Evolutionary conservation across 805 yeast species (phyloP), one percentile per base, ranked within the genome.

Genomic region (Saccharomyces paradoxus): DNA sequence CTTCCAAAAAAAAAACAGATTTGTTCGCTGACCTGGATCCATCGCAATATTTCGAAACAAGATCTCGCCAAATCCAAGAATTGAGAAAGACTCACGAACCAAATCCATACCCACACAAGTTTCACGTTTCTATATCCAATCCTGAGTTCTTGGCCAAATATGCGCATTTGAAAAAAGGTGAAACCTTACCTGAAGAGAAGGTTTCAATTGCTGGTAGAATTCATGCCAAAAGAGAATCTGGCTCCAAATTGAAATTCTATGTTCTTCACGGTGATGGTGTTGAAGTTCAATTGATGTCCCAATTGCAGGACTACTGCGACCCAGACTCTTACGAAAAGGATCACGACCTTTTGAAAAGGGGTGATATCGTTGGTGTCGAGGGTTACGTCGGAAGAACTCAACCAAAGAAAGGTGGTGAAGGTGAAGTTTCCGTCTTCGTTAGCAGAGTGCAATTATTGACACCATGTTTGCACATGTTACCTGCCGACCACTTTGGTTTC

Each of bases 351-450:
- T 78, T 92, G 69, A 87, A 92, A 78, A 87, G 99, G 81, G 99
- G 99, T 77, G 99, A 92, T 73, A 86, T 94, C 65, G 83, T 94
- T 62, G 99, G 99, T 77, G 91, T 94, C 61, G 84, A 81, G 66
- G 99, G 99, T 67, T 94, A 89, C 77, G 98, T 97, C 60, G 97
- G 95, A 72, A 86, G 96, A 77, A 92, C 99, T 59, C 83, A 87
- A 60, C 99, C 99, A 63, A 91, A 91, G 77, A 91, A 91, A 73
- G 98, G 99, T 73, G 98, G 97, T 74, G 99, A 94, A 68, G 99
- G 99, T 75, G 98, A 94, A 74, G 75, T 92, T 53, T 94, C 98
- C 26, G 87, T 92, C 48, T 94, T 92, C 70, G 95, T 96, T 50
- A 81, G 82, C 59, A 79, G 83, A 62, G 83, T 92, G 60, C 81